phyloP scores from a whole-genome alignment of 257 asterid species.

The Ligustrum vulgare region DNA sequence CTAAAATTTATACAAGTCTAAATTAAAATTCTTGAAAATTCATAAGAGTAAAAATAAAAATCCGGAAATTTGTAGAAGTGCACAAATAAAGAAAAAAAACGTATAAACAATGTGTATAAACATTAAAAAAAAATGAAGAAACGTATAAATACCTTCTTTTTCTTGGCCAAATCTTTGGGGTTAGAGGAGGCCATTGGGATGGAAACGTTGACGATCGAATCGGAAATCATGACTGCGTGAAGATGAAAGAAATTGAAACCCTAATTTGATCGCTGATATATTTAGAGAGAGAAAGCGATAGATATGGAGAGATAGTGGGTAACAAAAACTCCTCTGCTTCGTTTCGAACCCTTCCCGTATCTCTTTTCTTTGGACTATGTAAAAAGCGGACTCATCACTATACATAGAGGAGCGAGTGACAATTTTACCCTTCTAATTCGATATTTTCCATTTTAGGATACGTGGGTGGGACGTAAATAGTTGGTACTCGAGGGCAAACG shows the following conservation, averaged over 20 bases:
- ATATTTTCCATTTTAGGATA: not conserved
- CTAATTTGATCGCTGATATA: constrained; percentile 43
- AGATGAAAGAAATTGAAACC: constrained; percentile 39
- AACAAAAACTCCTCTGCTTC: constrained; percentile 39
- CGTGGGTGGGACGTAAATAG: not conserved
- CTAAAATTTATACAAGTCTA: not conserved
- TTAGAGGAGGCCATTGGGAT: constrained; percentile 60
- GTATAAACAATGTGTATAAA: constrained; percentile 5
- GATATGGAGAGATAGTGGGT: constrained; percentile 38
- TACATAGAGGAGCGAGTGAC: not conserved
- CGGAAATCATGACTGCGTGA: constrained; percentile 72
- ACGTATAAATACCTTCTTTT: constrained; percentile 57
- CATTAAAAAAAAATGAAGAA: not conserved
- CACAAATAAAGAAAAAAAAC: not conserved
- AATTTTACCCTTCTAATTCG: constrained; percentile 13
- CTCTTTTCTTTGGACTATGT: constrained; percentile 14
- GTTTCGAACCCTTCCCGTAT: constrained; percentile 27
- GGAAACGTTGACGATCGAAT: constrained; percentile 64
- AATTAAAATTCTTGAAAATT: not conserved
- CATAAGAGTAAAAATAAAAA: not conserved
- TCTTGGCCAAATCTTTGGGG: constrained; percentile 71
- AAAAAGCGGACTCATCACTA: constrained; percentile 20
- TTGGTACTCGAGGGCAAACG: not conserved
- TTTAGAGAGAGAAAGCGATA: constrained; percentile 36
- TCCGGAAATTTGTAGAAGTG: not conserved